A percentile compares a stretch with the other conserved stretches of the same genome.
Evolutionary conservation across 768 basidiomycete species (phyloP).

Genomic region (Termitomyces titanicus): DNA sequence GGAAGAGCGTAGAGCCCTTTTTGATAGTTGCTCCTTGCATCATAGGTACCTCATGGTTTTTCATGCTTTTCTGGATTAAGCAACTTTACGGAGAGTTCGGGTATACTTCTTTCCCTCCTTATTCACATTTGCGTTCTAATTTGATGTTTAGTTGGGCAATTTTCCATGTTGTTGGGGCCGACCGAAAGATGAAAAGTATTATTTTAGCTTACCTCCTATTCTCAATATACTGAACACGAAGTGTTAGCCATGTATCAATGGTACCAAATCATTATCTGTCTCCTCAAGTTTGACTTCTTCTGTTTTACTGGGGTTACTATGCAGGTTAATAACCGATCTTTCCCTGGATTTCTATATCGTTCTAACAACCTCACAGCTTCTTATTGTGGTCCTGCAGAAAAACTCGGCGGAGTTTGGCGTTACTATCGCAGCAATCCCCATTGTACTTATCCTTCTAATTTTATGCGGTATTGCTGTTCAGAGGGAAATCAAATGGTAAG

Average conservation of each 20-base stretch:
- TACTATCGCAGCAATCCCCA: conserved; percentile 79
- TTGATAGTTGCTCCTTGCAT: conserved; percentile 72
- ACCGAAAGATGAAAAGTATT: conserved; percentile 80
- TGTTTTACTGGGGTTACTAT: conserved; percentile 84
- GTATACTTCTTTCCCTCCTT: conserved; percentile 36
- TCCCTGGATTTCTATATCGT: background rate
- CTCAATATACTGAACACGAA: background rate
- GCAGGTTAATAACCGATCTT: conserved; percentile 46
- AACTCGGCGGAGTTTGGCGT: conserved; percentile 76
- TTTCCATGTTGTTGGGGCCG: conserved; percentile 86
- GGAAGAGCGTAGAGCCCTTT: conserved; percentile 55
- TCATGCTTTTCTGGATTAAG: conserved; percentile 65
- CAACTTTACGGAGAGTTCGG: conserved; percentile 80
- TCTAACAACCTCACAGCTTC: conserved; percentile 45
- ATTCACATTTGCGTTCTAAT: conserved; percentile 4
- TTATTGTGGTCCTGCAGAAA: conserved; percentile 67
- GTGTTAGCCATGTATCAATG: conserved; percentile 78
- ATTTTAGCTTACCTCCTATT: background rate
- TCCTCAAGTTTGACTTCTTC: conserved; percentile 91
- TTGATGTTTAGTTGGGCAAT: conserved; percentile 69
- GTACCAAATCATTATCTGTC: conserved; percentile 84
- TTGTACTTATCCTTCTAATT: conserved; percentile 65
- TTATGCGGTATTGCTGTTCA: conserved; percentile 69
- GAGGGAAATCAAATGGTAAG: conserved; percentile 77
- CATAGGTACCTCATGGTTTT: conserved; percentile 62